These are phyloP conservation scores for Boletellus sp. DNA, from an alignment of 768 basidiomycete genomes.

Conservation along the genomic window DNA sequence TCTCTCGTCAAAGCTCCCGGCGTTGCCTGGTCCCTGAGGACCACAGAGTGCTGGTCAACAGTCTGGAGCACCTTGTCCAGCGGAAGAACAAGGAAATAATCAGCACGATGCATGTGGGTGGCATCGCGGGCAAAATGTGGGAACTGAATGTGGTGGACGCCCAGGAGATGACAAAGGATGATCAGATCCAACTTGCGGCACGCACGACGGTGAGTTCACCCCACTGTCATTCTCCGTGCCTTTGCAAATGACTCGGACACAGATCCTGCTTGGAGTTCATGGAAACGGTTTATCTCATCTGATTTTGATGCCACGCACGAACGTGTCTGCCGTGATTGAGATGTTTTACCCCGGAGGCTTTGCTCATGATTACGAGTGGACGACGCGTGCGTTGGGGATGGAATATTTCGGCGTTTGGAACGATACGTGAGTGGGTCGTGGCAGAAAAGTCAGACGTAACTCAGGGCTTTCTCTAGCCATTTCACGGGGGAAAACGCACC, in stretches of 20 bases:
- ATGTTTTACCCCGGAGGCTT: slow-evolving; percentile 86
- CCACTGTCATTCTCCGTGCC: not conserved
- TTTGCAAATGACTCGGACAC: slow-evolving; percentile 1
- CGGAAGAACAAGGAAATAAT: slow-evolving; percentile 29
- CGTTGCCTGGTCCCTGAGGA: slow-evolving; percentile 52
- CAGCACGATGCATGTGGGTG: not conserved
- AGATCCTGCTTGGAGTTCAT: slow-evolving; percentile 72
- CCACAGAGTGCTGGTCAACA: slow-evolving; percentile 51
- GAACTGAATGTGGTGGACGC: slow-evolving; percentile 59
- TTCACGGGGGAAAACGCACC: slow-evolving; percentile 43
- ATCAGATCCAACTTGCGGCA: slow-evolving; percentile 64
- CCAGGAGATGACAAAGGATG: slow-evolving; percentile 68
- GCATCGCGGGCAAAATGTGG: slow-evolving; percentile 38
- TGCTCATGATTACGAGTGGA: slow-evolving; percentile 82
- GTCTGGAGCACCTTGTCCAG: slow-evolving; percentile 48
- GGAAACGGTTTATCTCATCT: slow-evolving; percentile 83
- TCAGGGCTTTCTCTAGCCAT: slow-evolving; percentile 71
- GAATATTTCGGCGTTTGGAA: slow-evolving; percentile 84
- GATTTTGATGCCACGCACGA: slow-evolving; percentile 78
- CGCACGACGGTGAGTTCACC: slow-evolving; percentile 59
- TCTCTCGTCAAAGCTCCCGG: slow-evolving; percentile 58
- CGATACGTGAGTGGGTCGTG: slow-evolving; percentile 45
- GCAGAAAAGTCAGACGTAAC: slow-evolving; percentile 20
- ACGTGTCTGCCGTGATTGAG: slow-evolving; percentile 81
- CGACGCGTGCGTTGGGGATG: slow-evolving; percentile 76